phyloP scores from a whole-genome alignment of 176 grass and related monocot genomes.

The Leersia perrieri region DNA sequence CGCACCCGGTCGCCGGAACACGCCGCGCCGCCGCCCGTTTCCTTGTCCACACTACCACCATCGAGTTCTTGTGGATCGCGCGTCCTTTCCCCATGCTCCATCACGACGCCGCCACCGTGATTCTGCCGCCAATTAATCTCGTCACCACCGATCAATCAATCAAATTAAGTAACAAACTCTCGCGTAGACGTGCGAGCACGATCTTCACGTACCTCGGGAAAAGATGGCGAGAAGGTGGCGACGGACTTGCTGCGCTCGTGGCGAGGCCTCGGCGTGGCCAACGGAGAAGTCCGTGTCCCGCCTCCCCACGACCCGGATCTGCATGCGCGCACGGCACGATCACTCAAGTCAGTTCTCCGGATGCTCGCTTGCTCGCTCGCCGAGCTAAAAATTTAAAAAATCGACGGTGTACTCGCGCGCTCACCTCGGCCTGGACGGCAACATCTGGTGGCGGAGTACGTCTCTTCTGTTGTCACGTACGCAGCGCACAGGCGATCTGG shows the following conservation, averaged over 20 bases:
- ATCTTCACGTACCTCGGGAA: constrained; percentile 24
- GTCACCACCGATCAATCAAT: background rate
- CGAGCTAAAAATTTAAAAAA: background rate
- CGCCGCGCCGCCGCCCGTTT: background rate
- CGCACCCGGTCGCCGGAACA: constrained; percentile 6
- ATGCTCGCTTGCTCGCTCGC: background rate
- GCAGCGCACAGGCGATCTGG: background rate
- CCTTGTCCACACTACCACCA: background rate
- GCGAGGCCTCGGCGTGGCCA: background rate
- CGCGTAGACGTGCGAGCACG: no score
- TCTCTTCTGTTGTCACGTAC: background rate
- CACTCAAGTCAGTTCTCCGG: constrained; percentile 6
- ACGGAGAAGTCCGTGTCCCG: background rate
- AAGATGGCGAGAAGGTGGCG: background rate
- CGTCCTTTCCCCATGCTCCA: constrained; percentile 27
- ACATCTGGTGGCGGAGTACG: constrained; percentile 22
- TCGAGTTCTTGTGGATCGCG: constrained; percentile 21
- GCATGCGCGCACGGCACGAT: no score
- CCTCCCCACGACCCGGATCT: constrained; percentile 41
- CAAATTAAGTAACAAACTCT: background rate
- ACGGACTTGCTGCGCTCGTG: constrained; percentile 45
- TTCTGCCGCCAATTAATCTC: constrained; percentile 16
- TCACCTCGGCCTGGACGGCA: constrained; percentile 40
- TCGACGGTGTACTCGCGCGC: background rate
- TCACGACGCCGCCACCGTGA: background rate